These are phyloP conservation scores for Eremochloa ophiuroides DNA, from an alignment of 176 grass and related monocot genomes.

Conservation along the genomic window DNA sequence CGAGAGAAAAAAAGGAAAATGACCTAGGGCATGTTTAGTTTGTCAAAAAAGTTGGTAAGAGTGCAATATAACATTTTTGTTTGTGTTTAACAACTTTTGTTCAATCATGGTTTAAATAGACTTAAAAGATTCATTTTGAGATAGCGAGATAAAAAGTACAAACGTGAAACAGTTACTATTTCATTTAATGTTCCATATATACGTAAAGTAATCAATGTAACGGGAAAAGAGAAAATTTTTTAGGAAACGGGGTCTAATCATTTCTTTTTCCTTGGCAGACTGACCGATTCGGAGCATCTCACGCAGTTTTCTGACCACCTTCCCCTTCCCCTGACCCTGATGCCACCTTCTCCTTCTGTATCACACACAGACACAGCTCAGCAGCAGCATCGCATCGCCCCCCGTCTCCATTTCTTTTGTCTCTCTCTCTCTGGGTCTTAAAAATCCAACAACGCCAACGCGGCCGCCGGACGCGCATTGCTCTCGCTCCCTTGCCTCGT, in stretches of 20 bases:
- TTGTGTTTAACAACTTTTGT: too few relatives aligned
- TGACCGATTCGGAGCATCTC: neutral
- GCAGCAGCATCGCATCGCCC: slow-evolving; percentile 17
- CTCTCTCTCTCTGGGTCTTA: slow-evolving; percentile 19
- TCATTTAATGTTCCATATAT: too few relatives aligned
- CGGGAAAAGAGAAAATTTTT: too few relatives aligned
- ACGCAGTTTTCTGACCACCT: slow-evolving; percentile 28
- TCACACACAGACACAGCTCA: slow-evolving; percentile 37
- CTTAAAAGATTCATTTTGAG: too few relatives aligned
- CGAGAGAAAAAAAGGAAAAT: neutral
- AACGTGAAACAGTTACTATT: too few relatives aligned
- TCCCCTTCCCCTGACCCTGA: neutral
- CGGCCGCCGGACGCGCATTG: slow-evolving; percentile 46
- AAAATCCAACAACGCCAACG: slow-evolving; percentile 35
- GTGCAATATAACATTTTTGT: too few relatives aligned
- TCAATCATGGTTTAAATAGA: too few relatives aligned
- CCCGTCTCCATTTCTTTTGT: slow-evolving; percentile 35
- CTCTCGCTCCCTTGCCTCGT: slow-evolving; percentile 4
- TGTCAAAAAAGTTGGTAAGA: too few relatives aligned
- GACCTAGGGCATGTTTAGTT: too few relatives aligned
- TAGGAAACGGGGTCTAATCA: neutral
- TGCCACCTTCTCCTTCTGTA: slow-evolving; percentile 40
- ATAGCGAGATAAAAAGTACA: too few relatives aligned
- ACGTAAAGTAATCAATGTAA: too few relatives aligned
- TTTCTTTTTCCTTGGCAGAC: neutral